Conservation (phyloP, 1,284 basidiomycete species). For the Ceratobasidium theobromae region DNA sequence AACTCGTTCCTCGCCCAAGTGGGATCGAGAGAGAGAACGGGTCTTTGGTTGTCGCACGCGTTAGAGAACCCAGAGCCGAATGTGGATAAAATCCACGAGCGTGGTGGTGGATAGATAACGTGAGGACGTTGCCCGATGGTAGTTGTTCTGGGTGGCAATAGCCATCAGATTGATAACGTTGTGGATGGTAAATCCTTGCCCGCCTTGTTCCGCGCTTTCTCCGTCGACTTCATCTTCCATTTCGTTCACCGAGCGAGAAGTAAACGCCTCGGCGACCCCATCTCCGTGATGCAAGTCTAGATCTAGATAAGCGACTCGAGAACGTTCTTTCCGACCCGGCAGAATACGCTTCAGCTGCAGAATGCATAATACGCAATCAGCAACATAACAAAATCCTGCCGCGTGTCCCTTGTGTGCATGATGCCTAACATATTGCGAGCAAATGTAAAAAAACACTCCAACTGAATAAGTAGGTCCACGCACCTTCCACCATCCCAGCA, state of each 20-base stretch:
- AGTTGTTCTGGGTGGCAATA: constrained; percentile 33
- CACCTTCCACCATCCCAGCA: constrained; percentile 84
- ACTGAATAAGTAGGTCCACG: constrained; percentile 35
- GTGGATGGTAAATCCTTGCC: background rate
- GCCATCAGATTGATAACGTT: too few species aligned
- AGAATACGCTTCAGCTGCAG: constrained; percentile 54
- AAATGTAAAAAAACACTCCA: background rate
- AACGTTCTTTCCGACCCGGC: constrained; percentile 36
- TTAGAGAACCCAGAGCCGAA: constrained; percentile 56
- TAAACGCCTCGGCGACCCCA: constrained; percentile 80
- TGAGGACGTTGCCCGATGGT: constrained; percentile 53
- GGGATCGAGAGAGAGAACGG: constrained; percentile 79
- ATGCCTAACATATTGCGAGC: constrained; percentile 52
- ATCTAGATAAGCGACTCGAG: constrained; percentile 86
- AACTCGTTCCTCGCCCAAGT: constrained; percentile 64
- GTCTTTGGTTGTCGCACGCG: constrained; percentile 52
- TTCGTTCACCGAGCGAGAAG: constrained; percentile 43
- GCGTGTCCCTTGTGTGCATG: constrained; percentile 74
- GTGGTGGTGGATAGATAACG: constrained; percentile 81
- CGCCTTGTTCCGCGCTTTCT: background rate
- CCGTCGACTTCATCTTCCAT: background rate
- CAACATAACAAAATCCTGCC: constrained; percentile 92
- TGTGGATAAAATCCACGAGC: constrained; percentile 82
- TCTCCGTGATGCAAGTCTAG: constrained; percentile 92
- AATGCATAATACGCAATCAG: constrained; percentile 83